Evolutionary conservation across 2,329 filamentous ascomycete genomes (phyloP).

Genomic region (Leptographium galeiforme): DNA sequence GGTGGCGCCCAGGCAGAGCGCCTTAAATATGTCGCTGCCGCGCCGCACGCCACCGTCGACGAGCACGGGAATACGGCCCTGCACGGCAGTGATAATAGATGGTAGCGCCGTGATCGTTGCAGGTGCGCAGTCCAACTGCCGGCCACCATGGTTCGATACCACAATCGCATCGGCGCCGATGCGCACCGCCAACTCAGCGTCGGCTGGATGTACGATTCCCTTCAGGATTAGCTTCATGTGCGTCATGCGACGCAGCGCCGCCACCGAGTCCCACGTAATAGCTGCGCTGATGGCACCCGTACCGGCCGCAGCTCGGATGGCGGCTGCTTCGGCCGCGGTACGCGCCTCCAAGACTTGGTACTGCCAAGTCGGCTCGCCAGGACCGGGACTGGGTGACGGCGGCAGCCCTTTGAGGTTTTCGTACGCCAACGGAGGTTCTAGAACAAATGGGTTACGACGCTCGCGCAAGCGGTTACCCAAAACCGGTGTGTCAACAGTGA

Average conservation of each 20-base stretch:
- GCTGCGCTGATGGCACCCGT: background rate
- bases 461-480: constrained; percentile 9
- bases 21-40: constrained; percentile 40
- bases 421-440: background rate
- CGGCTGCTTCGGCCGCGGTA: background rate
- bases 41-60: constrained; percentile 35
- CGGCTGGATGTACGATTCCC: constrained; percentile 24
- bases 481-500: constrained; percentile 41
- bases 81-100: constrained; percentile 32
- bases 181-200: constrained; percentile 3
- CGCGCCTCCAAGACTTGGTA: background rate
- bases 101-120: constrained; percentile 28
- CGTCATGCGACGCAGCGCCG: background rate
- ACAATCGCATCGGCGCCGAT: constrained; percentile 18
- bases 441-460: background rate
- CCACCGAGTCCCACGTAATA: background rate
- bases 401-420: background rate
- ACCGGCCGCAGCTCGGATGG: background rate
- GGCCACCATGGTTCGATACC: constrained; percentile 33
- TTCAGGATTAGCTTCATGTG: constrained; percentile 11
- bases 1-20: constrained; percentile 34
- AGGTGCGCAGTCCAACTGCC: constrained; percentile 30
- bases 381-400: background rate
- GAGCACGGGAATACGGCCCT: constrained; percentile 28
- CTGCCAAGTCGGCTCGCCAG: background rate